phyloP scores from a whole-genome alignment of 345 rosid genomes.

The Chamaenerion angustifolium region DNA sequence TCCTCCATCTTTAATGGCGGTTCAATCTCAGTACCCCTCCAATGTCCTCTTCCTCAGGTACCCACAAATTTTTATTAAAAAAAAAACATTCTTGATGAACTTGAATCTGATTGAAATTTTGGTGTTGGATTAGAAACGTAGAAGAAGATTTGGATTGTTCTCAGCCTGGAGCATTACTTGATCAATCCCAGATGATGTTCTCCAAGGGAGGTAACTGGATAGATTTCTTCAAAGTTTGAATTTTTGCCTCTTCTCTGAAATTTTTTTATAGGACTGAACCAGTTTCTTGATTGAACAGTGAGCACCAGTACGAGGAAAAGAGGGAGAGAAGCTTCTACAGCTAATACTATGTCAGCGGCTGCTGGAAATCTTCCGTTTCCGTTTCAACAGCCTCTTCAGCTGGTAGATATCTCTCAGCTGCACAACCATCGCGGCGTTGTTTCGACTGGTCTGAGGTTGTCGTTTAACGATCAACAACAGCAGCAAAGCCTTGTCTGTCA shows the following conservation, averaged over 20 bases:
- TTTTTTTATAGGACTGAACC: not conserved
- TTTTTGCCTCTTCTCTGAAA: not conserved
- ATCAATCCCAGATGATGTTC: slow-evolving; percentile 31
- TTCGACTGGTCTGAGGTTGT: slow-evolving; percentile 71
- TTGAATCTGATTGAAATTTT: not conserved
- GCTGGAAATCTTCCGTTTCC: slow-evolving; percentile 19
- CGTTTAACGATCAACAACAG: slow-evolving; percentile 38
- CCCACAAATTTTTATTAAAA: not conserved
- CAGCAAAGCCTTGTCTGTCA: slow-evolving; percentile 16
- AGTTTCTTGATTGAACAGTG: slow-evolving; percentile 4
- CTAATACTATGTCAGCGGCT: slow-evolving; percentile 2
- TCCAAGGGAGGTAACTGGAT: slow-evolving; percentile 23
- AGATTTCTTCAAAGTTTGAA: not conserved
- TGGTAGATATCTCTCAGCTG: slow-evolving; percentile 43
- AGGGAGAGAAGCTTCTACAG: slow-evolving; percentile 29
- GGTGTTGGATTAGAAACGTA: slow-evolving; percentile 13
- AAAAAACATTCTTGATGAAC: not conserved
- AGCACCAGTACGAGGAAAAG: slow-evolving; percentile 40
- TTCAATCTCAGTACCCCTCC: slow-evolving; percentile 35
- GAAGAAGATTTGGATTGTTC: slow-evolving; percentile 21
- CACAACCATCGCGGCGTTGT: slow-evolving; percentile 44
- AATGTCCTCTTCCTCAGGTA: slow-evolving; percentile 27
- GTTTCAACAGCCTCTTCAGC: slow-evolving; percentile 37
- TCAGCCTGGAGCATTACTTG: slow-evolving; percentile 15
- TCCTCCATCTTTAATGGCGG: slow-evolving; percentile 23